A percentile compares a stretch with the other conserved stretches of the same genome.
phyloP scores from a whole-genome alignment of 257 asterid species.

The Verbena officinalis region DNA sequence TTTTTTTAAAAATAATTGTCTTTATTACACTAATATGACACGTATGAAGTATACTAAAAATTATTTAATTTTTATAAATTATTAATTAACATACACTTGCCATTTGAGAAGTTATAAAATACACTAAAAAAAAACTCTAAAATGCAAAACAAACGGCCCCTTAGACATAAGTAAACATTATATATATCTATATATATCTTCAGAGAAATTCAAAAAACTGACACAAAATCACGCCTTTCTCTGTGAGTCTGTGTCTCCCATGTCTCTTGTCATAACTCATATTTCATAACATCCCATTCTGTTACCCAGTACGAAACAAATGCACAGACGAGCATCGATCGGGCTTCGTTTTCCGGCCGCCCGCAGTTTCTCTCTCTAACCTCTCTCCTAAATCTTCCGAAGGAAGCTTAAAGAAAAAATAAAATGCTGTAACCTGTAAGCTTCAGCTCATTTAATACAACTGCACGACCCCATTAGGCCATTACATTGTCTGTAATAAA shows the following conservation, averaged over 20 bases:
- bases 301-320: conserved; percentile 28
- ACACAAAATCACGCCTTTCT: conserved; percentile 36
- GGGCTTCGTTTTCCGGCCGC: conserved; percentile 38
- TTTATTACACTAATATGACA: too few species aligned
- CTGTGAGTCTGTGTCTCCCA: conserved; percentile 48
- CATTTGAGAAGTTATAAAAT: too few species aligned
- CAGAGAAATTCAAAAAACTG: conserved; percentile 29
- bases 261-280: not conserved
- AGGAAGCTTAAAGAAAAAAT: conserved; percentile 28
- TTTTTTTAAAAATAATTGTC: too few species aligned
- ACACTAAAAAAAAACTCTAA: too few species aligned
- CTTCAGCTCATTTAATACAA: conserved; percentile 9
- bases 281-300: not conserved
- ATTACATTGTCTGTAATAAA: not conserved
- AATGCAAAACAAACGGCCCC: too few species aligned
- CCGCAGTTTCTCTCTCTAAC: conserved; percentile 34
- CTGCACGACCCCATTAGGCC: conserved; percentile 23
- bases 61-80: too few species aligned
- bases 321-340: conserved; percentile 44
- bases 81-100: too few species aligned
- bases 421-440: conserved; percentile 10
- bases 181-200: conserved; percentile 25
- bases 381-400: conserved; percentile 39
- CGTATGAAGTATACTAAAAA: too few species aligned
- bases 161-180: not conserved